Evolutionary conservation across 805 yeast genomes (phyloP).

Genomic region (Tetrapisispora namnaoensis): DNA sequence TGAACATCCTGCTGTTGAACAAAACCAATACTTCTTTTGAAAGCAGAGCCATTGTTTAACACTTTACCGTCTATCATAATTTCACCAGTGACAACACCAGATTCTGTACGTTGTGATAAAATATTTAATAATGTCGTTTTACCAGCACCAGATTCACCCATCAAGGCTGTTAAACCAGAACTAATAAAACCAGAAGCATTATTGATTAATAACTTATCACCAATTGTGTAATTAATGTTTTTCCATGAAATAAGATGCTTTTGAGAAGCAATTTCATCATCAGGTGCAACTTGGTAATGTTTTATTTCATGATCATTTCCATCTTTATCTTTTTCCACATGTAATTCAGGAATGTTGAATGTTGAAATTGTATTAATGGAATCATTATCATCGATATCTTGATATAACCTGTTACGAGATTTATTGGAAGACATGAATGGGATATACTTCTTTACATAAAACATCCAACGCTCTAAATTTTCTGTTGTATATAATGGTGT

Average conservation of each 20-base stretch:
- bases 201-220: constrained; percentile 29
- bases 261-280: constrained; percentile 9
- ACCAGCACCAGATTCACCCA: constrained; percentile 99
- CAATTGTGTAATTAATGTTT: constrained; percentile 46
- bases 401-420: neutral
- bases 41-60: constrained; percentile 32
- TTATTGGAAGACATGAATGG: constrained; percentile 1
- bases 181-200: constrained; percentile 55
- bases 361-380: constrained; percentile 3
- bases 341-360: constrained; percentile 8
- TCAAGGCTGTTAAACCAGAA: constrained; percentile 72
- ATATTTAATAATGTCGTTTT: constrained; percentile 90
- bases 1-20: constrained; percentile 93
- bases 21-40: constrained; percentile 71
- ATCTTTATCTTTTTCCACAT: constrained; percentile 2
- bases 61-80: constrained; percentile 69
- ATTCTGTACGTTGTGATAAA: constrained; percentile 77
- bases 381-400: neutral
- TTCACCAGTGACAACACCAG: constrained; percentile 57
- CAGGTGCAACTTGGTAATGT: neutral
- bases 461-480: constrained; percentile 6
- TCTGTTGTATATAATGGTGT: constrained; percentile 18
- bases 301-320: neutral
- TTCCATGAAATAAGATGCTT: constrained; percentile 53
- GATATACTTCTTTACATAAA: constrained; percentile 1